Conservation (phyloP, 75 land plant genomes). For the Selaginella moellendorffii region DNA sequence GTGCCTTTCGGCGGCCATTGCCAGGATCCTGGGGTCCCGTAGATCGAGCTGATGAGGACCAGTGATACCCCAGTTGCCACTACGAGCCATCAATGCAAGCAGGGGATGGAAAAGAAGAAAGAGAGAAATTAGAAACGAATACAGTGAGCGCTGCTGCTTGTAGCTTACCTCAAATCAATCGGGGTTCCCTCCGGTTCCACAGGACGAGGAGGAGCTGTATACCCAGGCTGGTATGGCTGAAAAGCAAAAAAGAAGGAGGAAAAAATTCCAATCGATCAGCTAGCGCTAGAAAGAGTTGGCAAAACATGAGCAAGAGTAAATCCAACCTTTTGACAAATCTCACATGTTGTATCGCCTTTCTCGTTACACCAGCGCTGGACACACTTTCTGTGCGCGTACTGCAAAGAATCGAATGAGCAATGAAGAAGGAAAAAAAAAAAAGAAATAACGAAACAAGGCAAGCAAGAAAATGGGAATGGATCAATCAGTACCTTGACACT, state of each 20-base stretch:
- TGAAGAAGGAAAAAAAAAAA: neutral
- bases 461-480: neutral
- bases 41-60: conserved; percentile 24
- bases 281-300: no score
- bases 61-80: conserved; percentile 61
- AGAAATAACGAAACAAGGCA: neutral
- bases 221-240: neutral
- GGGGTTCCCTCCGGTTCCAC: conserved; percentile 37
- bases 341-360: neutral
- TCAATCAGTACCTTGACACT: conserved; percentile 78
- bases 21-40: conserved; percentile 41
- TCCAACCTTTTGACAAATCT: neutral
- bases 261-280: no score
- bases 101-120: no score
- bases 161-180: conserved; percentile 54
- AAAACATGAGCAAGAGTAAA: no score
- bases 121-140: no score
- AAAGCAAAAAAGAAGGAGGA: neutral
- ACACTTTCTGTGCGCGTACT: neutral
- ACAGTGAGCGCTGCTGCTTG: no score
- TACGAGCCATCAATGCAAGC: conserved; percentile 5
- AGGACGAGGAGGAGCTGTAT: conserved; percentile 17
- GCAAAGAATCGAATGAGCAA: neutral
- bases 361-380: neutral
- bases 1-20: conserved; percentile 42